These are phyloP conservation scores for Candida tammaniensis DNA, from an alignment of 805 yeast species.

Conservation along the genomic window DNA sequence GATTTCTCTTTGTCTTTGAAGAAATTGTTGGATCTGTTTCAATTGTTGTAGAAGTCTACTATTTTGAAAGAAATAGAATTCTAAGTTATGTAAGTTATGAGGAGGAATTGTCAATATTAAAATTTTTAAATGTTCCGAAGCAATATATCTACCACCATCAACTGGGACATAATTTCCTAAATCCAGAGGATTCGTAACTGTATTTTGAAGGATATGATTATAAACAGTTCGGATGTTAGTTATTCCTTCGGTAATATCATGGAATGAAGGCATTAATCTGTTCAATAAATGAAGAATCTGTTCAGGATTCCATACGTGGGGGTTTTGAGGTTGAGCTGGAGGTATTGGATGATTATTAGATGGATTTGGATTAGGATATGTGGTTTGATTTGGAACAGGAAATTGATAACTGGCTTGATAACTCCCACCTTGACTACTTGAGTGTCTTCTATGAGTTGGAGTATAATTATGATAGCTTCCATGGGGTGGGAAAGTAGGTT, in stretches of 20 bases:
- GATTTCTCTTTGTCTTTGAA: too few species aligned
- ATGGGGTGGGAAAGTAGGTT: not conserved
- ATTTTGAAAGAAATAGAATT: constrained; percentile 4
- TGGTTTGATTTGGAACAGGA: constrained; percentile 2
- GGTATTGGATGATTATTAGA: not conserved
- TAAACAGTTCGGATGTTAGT: constrained; percentile 4
- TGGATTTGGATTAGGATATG: not conserved
- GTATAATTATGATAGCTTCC: constrained; percentile 1
- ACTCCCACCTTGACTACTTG: not conserved
- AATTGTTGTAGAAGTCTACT: constrained; percentile 3
- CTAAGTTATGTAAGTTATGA: constrained; percentile 8
- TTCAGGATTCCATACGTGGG: constrained; percentile 4
- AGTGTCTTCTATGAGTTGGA: not conserved
- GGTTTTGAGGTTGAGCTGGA: not conserved
- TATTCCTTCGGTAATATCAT: constrained; percentile 3
- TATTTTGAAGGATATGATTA: constrained; percentile 1
- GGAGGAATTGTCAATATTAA: constrained; percentile 9
- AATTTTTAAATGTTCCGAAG: constrained; percentile 4
- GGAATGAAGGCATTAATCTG: constrained; percentile 4
- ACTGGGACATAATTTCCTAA: not conserved
- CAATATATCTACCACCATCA: constrained; percentile 1
- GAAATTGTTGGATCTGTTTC: constrained; percentile 5
- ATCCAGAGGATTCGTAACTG: constrained; percentile 1
- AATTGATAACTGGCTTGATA: constrained; percentile 7
- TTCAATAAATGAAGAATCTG: not conserved